These are phyloP conservation scores for Neonectria ditissima DNA, from an alignment of 2,329 filamentous ascomycete genomes.

Conservation along the genomic window DNA sequence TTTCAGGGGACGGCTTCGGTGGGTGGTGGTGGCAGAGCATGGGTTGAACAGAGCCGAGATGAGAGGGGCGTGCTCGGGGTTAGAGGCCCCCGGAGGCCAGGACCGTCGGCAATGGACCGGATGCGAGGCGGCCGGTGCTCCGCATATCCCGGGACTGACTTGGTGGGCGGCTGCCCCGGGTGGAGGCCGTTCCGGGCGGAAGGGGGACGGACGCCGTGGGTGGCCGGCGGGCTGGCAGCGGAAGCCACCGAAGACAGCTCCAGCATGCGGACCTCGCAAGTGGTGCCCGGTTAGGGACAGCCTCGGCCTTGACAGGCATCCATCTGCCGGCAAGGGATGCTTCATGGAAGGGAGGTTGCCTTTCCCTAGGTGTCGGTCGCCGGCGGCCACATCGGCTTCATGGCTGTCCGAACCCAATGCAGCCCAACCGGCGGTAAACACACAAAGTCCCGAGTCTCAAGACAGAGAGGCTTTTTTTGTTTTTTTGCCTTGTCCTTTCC, in stretches of 20 bases:
- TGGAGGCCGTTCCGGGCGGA: not conserved
- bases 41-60: slow-evolving; percentile 16
- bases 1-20: slow-evolving; percentile 11
- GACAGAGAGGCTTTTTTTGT: no score
- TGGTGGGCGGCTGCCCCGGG: not conserved
- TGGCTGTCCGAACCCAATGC: slow-evolving; percentile 1
- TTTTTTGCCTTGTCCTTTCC: no score
- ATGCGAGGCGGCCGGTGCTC: slow-evolving; percentile 6
- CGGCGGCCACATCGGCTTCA: not conserved
- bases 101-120: slow-evolving; percentile 1
- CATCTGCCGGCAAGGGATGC: not conserved
- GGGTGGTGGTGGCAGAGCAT: slow-evolving; percentile 3
- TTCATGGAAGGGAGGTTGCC: not conserved
- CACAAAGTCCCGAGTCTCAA: slow-evolving; percentile 1
- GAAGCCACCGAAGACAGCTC: not conserved
- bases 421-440: slow-evolving; percentile 17
- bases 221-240: not conserved
- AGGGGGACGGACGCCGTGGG: not conserved
- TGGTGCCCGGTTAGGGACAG: not conserved
- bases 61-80: slow-evolving; percentile 3
- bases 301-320: no score
- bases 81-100: not conserved
- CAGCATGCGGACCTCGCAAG: not conserved
- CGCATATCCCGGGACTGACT: slow-evolving; percentile 5
- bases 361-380: not conserved